Conservation (phyloP, 1,284 basidiomycete genomes). For the Cryptococcus sp. region DNA sequence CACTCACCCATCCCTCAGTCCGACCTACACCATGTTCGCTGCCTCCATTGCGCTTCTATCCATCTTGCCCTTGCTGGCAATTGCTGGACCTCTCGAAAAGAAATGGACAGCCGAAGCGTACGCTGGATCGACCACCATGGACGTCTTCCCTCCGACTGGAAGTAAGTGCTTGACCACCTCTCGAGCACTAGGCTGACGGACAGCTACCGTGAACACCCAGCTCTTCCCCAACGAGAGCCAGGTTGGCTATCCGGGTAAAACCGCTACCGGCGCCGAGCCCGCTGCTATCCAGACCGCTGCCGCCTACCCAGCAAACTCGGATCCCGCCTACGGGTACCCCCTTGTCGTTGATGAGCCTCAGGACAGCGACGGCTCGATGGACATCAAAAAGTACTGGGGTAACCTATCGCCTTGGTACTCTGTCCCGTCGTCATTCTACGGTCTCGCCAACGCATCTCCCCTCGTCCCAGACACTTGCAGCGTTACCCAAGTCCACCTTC, state of each 20-base stretch:
- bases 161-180: constrained; percentile 19
- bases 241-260: constrained; percentile 53
- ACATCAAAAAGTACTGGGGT: constrained; percentile 71
- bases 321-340: constrained; percentile 46
- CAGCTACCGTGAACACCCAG: constrained; percentile 24
- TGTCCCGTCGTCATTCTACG: constrained; percentile 62
- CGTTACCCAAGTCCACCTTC: constrained; percentile 65
- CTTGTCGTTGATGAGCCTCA: constrained; percentile 41
- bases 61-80: constrained; percentile 22
- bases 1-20: no score
- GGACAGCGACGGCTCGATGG: constrained; percentile 39
- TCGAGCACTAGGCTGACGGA: not conserved
- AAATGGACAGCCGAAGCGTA: constrained; percentile 13
- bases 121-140: constrained; percentile 26
- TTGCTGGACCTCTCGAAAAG: constrained; percentile 20
- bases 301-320: constrained; percentile 45
- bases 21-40: no score
- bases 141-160: constrained; percentile 30
- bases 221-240: constrained; percentile 49
- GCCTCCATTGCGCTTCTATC: constrained; percentile 15
- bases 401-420: constrained; percentile 81
- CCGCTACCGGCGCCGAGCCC: constrained; percentile 53
- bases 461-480: constrained; percentile 61
- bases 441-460: constrained; percentile 61
- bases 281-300: constrained; percentile 51